Conservation (phyloP, 805 yeast species). For the Saturnispora besseyi region DNA sequence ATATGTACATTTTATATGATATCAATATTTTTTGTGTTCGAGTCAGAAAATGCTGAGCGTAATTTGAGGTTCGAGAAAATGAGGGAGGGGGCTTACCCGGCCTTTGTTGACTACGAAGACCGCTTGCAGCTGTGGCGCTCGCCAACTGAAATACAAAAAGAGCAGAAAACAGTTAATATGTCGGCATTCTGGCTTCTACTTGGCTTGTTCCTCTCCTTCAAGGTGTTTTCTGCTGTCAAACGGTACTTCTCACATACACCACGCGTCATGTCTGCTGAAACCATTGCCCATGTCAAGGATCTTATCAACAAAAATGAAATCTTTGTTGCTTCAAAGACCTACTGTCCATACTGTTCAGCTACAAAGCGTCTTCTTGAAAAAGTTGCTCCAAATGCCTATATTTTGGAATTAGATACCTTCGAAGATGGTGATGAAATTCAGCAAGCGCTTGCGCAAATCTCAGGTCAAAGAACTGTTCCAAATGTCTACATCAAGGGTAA, state of each 20-base stretch:
- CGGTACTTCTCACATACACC: slow-evolving; percentile 25
- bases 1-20: not conserved
- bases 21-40: not conserved
- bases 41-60: not conserved
- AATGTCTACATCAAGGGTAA: slow-evolving; percentile 82
- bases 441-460: slow-evolving; percentile 61
- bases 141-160: not conserved
- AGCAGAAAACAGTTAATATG: not conserved
- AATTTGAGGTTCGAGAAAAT: no score
- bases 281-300: slow-evolving; percentile 47
- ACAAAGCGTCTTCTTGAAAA: slow-evolving; percentile 36
- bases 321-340: slow-evolving; percentile 74
- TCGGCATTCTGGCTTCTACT: not conserved
- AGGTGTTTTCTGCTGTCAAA: slow-evolving; percentile 23
- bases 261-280: slow-evolving; percentile 50
- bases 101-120: not conserved
- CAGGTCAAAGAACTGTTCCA: slow-evolving; percentile 93
- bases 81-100: not conserved
- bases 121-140: not conserved
- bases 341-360: slow-evolving; percentile 58
- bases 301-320: slow-evolving; percentile 58
- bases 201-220: slow-evolving; percentile 12
- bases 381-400: slow-evolving; percentile 39
- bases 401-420: slow-evolving; percentile 42
- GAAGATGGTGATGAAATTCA: slow-evolving; percentile 79